Evolutionary conservation across 352 stramenopile species (phyloP), one percentile per base, ranked within the genome.

Genomic region (Globisporangium viniferum): DNA sequence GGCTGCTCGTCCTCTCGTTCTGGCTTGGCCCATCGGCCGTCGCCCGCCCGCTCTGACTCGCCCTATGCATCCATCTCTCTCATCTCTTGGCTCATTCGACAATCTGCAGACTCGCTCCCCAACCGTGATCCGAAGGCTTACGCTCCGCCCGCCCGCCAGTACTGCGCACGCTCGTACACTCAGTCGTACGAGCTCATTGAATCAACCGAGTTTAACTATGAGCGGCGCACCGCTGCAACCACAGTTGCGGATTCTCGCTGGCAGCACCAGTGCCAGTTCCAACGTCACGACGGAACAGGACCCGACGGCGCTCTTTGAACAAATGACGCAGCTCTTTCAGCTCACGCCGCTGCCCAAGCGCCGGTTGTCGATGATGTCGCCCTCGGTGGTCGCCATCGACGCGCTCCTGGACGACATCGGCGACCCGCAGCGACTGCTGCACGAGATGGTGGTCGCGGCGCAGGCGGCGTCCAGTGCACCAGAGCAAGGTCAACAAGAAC

Each of bases 401-500:
- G 24, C 56, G 20, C 56, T 62, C 33, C 56, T 62, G 18, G 18
- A 62, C 31, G 56, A 62, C 56, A 62, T 48, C 41, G 56, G 31
- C 56, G 56, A 62, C 56, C 56, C 56, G 31, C 56, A 62, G 56
- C 56, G 12, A 14, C 31, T 62, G 56, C 31, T 62, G 12, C 18
- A 39, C 31, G 56, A 62, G 31, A 39, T 39, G 56, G 18, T 62
- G 31, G 33, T 31, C 3, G 48, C 48, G n/a, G 48, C 48, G 39
- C 39, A 46, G 20, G 48, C n/a, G 48, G n/a, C 1, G 46, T 24
- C 20, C 6, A 54, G 7, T 27, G 46, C 3, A 2, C 20, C 5
- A 41, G 29, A 33, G 22, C 10, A 36, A 48, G 29, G 14, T 1
- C 56, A 61, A 48, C 12, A 12, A 0, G 31, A 20, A 29, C n/a